Base-by-base conservation (phyloP, 208 protist genomes). In the Spongospora subterranea region DNA sequence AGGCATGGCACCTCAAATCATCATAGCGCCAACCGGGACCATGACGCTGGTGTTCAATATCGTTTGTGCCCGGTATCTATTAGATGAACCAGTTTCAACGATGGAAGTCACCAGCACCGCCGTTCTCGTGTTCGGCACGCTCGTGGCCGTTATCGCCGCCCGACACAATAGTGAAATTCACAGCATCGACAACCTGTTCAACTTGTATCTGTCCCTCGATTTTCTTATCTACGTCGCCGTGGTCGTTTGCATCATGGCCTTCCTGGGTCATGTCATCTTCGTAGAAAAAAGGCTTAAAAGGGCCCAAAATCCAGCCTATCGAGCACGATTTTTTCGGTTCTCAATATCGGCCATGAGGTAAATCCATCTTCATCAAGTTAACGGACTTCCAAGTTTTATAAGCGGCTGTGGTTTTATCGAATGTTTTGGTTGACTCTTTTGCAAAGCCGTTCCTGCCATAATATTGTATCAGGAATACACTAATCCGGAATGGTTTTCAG, bases 1-100 rank as follows among this genome's bases (percentile, higher is more conserved):
- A 43, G 71, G 71, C 17, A 6, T 82, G n/a, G 71, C 71, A 13
- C 71, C 71, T 39, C 71, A 82, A 35, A 82, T 82, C n/a, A 82
- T 82, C n/a, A n/a, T 82, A 6, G 71, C 71, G 40, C 71, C 71
- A 39, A 82, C 71, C 35, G 71, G 71, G 35, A 82, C 71, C 35
- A 35, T 82, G 17, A 43, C 71, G n/a, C n/a, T 82, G 71, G 71
- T 82, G 17, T 82, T 82, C n/a, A 82, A 82, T n/a, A 82, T 82
- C 71, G n/a, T 82, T 20, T 82, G 6, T 43, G 6, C 71, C 11
- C 6, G 71, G 71, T 82, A 40, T n/a, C 17, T 82, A 17, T 35
- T 82, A 39, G 71, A n/a, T 20, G 71, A 82, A n/a, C 71, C 71
- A n/a, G 40, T 82, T 82, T 17, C n/a, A 6, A 45, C 17, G 35